Base-by-base conservation (phyloP, 805 yeast species). In the Sugiyamaella floridensis region DNA sequence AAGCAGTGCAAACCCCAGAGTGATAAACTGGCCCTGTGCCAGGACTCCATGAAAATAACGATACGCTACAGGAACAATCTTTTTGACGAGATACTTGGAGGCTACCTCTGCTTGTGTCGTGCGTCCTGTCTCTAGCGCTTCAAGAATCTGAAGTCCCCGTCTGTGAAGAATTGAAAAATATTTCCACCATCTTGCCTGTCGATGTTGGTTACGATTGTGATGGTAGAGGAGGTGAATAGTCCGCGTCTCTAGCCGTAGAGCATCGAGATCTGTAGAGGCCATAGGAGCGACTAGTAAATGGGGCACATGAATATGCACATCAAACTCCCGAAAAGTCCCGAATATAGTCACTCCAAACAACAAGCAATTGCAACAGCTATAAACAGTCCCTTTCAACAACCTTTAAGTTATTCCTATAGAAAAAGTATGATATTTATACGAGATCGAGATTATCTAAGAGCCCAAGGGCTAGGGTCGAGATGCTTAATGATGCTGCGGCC, bases 171-270 rank as follows among this genome's bases (percentile, higher is more conserved):
- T 75, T 55, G 81, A 76, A 42, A 89, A 69, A 54, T 79, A 75
- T 55, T 72, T 76, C 92, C 96, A 89, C 96, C 97, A 89, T 8
- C 63, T 62, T 29, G 87, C 77, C 7, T 75, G 76, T 2, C 82
- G 71, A 62, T 88, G 96, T 65, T 89, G 97, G 65, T 87, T 87
- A 49, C 76, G 73, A 67, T 83, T 85, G 56, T 95, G 72, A 60
- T 84, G 87, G 62, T 84, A 81, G 2, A 87, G 57, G 41, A 88
- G 67, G 57, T 80, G 85, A 3, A 88, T 65, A 3, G 86, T 60
- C 20, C 77, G 75, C 49, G 69, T 78, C 67, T 89, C 96, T 46
- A 66, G 71, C 40, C 59, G 58, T 2, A 78, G 56, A 50, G 47
- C 50, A 7, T 44, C 52, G 14, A 45, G 26, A 19, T 48, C 47